These are phyloP conservation scores for Fusarium tjaetaba DNA, from an alignment of 2,329 filamentous ascomycete genomes.

Conservation along the genomic window DNA sequence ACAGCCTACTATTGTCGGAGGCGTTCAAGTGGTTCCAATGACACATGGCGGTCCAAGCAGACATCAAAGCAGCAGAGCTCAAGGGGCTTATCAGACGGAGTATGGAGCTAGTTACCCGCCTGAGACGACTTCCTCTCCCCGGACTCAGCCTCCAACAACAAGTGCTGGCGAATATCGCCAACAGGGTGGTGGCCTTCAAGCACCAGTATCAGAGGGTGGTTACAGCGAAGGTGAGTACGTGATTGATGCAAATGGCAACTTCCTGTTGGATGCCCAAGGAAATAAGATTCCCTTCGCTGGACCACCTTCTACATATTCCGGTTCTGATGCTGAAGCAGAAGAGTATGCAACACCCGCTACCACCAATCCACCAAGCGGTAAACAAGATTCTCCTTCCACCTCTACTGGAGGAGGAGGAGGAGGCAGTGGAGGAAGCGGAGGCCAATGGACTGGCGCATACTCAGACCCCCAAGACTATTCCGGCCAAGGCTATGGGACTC, in stretches of 20 bases:
- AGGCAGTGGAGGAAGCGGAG: conserved; percentile 53
- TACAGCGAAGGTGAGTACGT: conserved; percentile 79
- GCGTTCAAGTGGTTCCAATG: conserved; percentile 96
- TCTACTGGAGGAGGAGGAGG: conserved; percentile 44
- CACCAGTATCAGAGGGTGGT: conserved; percentile 64
- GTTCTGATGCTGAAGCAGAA: conserved; percentile 64
- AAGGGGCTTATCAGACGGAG: conserved; percentile 44
- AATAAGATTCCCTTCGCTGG: conserved; percentile 65
- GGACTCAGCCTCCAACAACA: conserved; percentile 50
- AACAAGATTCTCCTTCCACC: conserved; percentile 46
- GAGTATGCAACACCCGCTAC: conserved; percentile 67
- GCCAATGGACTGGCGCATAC: conserved; percentile 56
- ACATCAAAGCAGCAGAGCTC: conserved; percentile 57
- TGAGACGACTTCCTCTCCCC: conserved; percentile 55
- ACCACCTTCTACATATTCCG: conserved; percentile 55
- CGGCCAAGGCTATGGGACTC: conserved; percentile 71
- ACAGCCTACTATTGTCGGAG: conserved; percentile 87
- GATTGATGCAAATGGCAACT: conserved; percentile 69
- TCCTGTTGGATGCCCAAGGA: conserved; percentile 69
- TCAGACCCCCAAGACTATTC: conserved; percentile 68
- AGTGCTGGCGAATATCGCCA: conserved; percentile 44
- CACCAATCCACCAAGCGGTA: conserved; percentile 51
- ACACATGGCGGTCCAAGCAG: conserved; percentile 73
- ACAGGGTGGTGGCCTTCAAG: conserved; percentile 34
- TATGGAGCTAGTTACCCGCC: conserved; percentile 46